A percentile compares a stretch with the other conserved stretches of the same genome.
These are phyloP conservation scores for Pseudoneurospora amorphoporcata DNA, from an alignment of 495 filamentous ascomycete genomes.

Conservation along the genomic window DNA sequence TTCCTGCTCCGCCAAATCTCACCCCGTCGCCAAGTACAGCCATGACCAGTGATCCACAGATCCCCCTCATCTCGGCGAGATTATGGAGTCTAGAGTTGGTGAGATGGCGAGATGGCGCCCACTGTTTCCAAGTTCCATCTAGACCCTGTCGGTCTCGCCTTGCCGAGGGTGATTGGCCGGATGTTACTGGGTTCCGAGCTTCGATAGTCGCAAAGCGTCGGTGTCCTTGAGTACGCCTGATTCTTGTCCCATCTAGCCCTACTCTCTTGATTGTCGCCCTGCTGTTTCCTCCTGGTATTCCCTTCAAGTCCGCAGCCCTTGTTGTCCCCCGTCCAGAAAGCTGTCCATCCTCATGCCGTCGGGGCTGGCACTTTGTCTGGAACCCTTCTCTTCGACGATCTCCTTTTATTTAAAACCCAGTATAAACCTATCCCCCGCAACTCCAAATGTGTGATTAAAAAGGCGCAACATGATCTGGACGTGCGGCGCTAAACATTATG, in stretches of 20 bases:
- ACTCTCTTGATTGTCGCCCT: not conserved
- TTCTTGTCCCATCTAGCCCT: not conserved
- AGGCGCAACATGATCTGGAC: not conserved
- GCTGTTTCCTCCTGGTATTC: not conserved
- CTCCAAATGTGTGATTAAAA: not conserved
- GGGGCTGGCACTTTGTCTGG: not conserved
- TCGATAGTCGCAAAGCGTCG: not conserved
- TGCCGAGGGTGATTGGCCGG: not conserved
- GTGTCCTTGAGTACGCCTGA: not conserved
- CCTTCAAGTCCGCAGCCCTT: not conserved
- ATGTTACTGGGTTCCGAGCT: not conserved
- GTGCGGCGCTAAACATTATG: not conserved
- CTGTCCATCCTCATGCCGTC: not conserved
- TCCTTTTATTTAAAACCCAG: not conserved
- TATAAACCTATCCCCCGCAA: not conserved
- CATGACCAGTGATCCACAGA: not conserved
- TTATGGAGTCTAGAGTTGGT: not conserved
- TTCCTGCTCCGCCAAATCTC: not conserved
- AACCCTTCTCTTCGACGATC: not conserved
- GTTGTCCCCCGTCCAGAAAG: not conserved
- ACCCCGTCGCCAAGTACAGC: not conserved
- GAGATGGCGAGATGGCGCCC: not conserved
- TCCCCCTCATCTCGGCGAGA: not conserved
- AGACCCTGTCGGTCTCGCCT: not conserved
- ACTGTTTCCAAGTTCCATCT: not conserved